Evolutionary conservation across 345 rosid species (phyloP), one percentile per base, ranked within the genome.

Genomic region (Gossypium sturtianum): DNA sequence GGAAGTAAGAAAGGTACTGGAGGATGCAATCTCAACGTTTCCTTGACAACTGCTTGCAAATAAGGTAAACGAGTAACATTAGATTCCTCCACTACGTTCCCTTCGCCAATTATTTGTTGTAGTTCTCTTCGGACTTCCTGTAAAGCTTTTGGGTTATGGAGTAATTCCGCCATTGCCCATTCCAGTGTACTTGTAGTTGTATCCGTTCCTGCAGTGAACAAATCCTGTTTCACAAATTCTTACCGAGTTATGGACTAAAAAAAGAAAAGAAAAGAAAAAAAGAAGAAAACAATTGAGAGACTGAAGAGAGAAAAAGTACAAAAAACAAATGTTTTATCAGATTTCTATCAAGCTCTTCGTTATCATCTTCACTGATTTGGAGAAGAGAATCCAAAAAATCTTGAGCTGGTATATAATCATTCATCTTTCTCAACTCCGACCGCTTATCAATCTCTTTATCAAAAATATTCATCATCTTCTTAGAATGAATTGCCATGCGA

Each of bases 321-420:
- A 73, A 13, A 22, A 83, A 51, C 65, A 79, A 51, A 49, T 77
- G 81, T 51, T 77, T 72, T 71, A 80, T 76, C 19, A 27, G 62
- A 12, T 34, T 66, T 49, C 63, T 41, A 51, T 82, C 80, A 12
- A 81, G 74, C 56, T 66, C 78, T 12, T 78, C 81, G 19, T n/a
- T 45, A 13, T 62, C 44, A 15, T 81, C 73, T 10, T 84, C 77
- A 20, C 15, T 22, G 4, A 82, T 58, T 45, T 70, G 52, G 23
- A 88, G 82, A 6, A 85, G 80, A 63, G 70, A 64, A 45, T 84
- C 91, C 53, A 86, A 73, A 29, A 81, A 61, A 80, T 86, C 91
- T 23, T 76, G 64, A 2, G 34, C 3, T 7, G 71, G 8, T 11
- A 51, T n/a, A 12, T 38, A 75, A 9, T 62, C 76, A 17, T 58